A percentile compares a stretch with the other conserved stretches of the same genome.
These are phyloP conservation scores for Microcyclosporella mali DNA, from an alignment of 2,329 filamentous ascomycete species.

Conservation along the genomic window DNA sequence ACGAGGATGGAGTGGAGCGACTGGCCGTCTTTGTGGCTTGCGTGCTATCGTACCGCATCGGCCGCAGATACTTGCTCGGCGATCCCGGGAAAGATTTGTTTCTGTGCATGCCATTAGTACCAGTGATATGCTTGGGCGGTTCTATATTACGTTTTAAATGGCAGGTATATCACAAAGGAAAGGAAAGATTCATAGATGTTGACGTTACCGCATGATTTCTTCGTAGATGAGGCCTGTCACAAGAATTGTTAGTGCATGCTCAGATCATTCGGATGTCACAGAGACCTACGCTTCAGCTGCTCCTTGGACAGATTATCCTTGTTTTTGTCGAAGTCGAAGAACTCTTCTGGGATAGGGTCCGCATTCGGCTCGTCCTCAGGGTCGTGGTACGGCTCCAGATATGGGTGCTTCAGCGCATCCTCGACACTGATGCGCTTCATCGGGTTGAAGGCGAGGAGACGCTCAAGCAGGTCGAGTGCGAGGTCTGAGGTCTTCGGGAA, in stretches of 20 bases:
- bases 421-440: slow-evolving; percentile 98
- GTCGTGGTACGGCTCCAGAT: slow-evolving; percentile 97
- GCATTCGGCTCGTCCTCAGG: slow-evolving; percentile 97
- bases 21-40: not conserved
- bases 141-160: slow-evolving; percentile 9
- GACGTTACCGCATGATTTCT: slow-evolving; percentile 73
- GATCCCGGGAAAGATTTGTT: slow-evolving; percentile 12
- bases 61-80: not conserved
- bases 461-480: slow-evolving; percentile 88
- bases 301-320: slow-evolving; percentile 98
- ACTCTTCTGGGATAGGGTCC: slow-evolving; percentile 93
- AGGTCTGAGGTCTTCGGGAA: slow-evolving; percentile 99
- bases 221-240: slow-evolving; percentile 78
- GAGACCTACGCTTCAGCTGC: slow-evolving; percentile 73
- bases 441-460: slow-evolving; percentile 94
- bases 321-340: slow-evolving; percentile 99
- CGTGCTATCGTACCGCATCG: slow-evolving; percentile 1
- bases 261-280: not conserved
- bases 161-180: slow-evolving; percentile 8
- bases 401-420: slow-evolving; percentile 93
- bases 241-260: not conserved
- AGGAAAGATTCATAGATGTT: slow-evolving; percentile 10
- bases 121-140: slow-evolving; percentile 3
- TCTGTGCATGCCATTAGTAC: slow-evolving; percentile 16
- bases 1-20: not conserved